Base-by-base conservation (phyloP, 192 early-diverging fungal genomes). In the Backusella westeae region DNA sequence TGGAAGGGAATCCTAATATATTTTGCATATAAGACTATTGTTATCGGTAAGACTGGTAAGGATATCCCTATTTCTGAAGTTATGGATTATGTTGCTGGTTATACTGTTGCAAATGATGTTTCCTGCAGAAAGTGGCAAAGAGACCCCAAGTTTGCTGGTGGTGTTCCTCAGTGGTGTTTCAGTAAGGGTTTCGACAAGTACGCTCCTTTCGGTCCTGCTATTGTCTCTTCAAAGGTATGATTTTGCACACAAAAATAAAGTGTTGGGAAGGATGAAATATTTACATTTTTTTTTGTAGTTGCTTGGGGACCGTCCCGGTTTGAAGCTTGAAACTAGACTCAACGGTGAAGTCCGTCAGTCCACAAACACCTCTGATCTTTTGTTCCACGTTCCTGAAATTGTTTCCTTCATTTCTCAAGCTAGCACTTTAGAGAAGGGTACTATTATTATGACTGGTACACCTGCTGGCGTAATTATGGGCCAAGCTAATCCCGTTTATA, bases 391-490 rank as follows among this genome's bases (percentile, higher is more conserved):
- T 59, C 94, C 95, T 0, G 81, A 79, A 70, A 84, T 98, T 34
- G 90, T 98, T 56, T 87, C 88, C 65, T 86, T 94, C 70, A 87
- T 97, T 71, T 91, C 90, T 66, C 80, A 88, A 8, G 91, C 96
- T 77, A 96, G 96, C 93, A 94, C 83, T 53, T 85, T 98, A 19
- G 92, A 98, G 74, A 87, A 86, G 15, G 97, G 96, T 19, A 96
- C 97, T 81, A 80, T 97, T 15, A 85, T 98, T 39, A 85, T 98
- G 38, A 97, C 97, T 4, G 95, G 93, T 77, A 98, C 96, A 29
- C 95, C 97, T n/a, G 82, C 85, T 41, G 97, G 97, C n/a, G 97
- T 97, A 32, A 95, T 94, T 1, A 89, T 89, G 6, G 53, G 7
- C 1, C 21, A 8, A 4, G 6, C 35, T 36, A 56, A 23, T 10